Evolutionary conservation across 345 rosid species (phyloP).

Genomic region (Orychophragmus violaceus): DNA sequence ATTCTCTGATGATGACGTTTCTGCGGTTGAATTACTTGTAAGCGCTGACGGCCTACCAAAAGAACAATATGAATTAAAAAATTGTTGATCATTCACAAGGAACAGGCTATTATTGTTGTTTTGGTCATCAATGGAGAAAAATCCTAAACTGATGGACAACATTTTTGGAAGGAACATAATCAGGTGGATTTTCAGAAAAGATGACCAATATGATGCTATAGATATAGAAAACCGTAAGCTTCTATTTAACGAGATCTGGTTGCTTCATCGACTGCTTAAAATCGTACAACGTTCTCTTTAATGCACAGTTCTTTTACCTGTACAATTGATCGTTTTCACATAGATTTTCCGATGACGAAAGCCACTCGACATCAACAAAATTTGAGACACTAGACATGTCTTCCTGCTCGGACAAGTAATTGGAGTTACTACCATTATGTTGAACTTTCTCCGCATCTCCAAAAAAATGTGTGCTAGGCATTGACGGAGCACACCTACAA

Average conservation of each 20-base stretch:
- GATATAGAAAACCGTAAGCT: background rate
- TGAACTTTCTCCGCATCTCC: conserved; percentile 57
- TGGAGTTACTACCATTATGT: conserved; percentile 40
- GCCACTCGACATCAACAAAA: conserved; percentile 83
- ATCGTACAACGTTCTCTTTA: background rate
- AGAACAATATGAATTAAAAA: background rate
- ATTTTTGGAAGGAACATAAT: background rate
- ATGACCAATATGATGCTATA: background rate
- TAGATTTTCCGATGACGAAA: conserved; percentile 77
- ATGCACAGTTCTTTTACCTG: conserved; percentile 34
- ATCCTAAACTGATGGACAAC: background rate
- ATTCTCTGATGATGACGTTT: conserved; percentile 65
- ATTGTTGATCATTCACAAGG: background rate
- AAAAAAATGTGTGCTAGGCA: conserved; percentile 64
- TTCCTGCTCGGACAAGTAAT: conserved; percentile 51
- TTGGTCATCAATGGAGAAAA: background rate
- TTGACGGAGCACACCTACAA: conserved; percentile 58
- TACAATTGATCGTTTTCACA: conserved; percentile 68
- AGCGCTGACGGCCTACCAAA: conserved; percentile 21
- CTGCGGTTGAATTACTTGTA: conserved; percentile 39
- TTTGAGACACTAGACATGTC: conserved; percentile 63
- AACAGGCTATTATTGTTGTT: background rate
- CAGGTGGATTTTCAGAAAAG: background rate
- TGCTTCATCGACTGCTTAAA: background rate
- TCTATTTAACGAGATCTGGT: background rate